Percentiles rank a stretch among this genome's conserved stretches.
phyloP scores from a whole-genome alignment of 176 grass and related monocot genomes.

The Guadua angustifolia region DNA sequence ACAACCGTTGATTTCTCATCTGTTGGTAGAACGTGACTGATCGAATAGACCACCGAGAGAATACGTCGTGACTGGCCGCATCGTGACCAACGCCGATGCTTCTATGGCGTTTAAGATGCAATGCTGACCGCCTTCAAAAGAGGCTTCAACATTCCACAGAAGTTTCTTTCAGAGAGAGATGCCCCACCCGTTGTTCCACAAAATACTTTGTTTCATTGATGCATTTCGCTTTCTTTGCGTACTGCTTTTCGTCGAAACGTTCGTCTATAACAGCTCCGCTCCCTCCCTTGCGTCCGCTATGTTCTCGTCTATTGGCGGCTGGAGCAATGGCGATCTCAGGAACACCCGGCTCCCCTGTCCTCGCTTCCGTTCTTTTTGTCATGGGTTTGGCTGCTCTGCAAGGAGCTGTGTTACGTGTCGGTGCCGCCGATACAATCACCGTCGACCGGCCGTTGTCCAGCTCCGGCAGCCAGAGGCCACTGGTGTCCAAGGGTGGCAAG shows the following conservation, averaged over 20 bases:
- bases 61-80: no score
- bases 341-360: background rate
- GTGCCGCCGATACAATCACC: background rate
- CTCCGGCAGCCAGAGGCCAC: background rate
- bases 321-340: background rate
- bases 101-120: no score
- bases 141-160: no score
- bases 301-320: background rate
- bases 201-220: no score
- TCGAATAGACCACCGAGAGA: no score
- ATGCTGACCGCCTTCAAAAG: no score
- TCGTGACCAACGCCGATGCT: no score
- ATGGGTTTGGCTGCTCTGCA: background rate
- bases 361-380: background rate
- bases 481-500: constrained; percentile 12
- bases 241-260: no score
- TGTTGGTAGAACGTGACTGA: no score
- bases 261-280: background rate
- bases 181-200: no score
- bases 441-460: background rate
- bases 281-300: background rate
- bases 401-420: background rate
- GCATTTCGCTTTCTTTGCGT: background rate
- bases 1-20: no score
- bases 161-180: no score